A percentile compares a stretch with the other conserved stretches of the same genome.
phyloP scores from a whole-genome alignment of 1,284 basidiomycete genomes.

The Ceraceosorus guamensis region DNA sequence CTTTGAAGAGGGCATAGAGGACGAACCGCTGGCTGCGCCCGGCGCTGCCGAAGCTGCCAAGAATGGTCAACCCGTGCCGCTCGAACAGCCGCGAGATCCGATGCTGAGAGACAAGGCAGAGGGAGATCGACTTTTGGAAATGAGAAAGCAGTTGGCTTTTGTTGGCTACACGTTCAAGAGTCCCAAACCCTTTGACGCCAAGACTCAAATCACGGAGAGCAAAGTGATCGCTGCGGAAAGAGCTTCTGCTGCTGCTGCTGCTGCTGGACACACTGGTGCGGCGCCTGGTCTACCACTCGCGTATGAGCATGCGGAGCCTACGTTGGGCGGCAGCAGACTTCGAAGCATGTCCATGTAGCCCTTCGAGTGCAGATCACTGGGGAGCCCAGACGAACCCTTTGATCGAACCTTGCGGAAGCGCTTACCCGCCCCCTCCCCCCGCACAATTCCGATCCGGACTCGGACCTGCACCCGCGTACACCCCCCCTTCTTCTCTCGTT shows the following conservation, averaged over 20 bases:
- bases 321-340: no score
- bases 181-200: constrained; percentile 33
- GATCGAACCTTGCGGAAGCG: no score
- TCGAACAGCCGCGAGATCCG: constrained; percentile 75
- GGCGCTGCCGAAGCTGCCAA: constrained; percentile 64
- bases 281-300: no score
- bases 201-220: constrained; percentile 21
- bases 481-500: no score
- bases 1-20: constrained; percentile 68
- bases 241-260: constrained; percentile 8
- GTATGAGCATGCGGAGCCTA: no score
- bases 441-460: no score
- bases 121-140: constrained; percentile 74
- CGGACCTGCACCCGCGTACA: no score
- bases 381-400: no score
- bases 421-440: no score
- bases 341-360: no score
- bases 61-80: constrained; percentile 10
- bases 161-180: constrained; percentile 52
- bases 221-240: constrained; percentile 23
- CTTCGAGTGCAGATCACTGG: no score
- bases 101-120: constrained; percentile 74
- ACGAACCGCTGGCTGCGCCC: constrained; percentile 75
- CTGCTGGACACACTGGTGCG: background rate
- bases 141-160: constrained; percentile 82